Conservation (phyloP, 164 flowering plant genomes). For the Vitis rotundifolia region DNA sequence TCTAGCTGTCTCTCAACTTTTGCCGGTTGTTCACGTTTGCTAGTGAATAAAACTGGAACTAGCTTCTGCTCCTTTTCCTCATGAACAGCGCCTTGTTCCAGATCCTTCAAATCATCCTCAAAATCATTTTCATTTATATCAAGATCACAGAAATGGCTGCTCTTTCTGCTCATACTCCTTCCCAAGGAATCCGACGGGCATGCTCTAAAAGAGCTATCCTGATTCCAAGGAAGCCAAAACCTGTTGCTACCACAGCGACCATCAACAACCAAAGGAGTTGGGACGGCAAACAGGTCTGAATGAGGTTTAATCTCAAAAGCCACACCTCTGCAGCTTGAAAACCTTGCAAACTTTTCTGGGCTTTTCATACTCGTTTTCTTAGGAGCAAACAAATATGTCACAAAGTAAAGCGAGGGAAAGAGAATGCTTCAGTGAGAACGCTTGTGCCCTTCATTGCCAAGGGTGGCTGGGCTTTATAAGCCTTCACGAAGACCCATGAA, state of each 20-base stretch:
- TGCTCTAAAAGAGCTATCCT: slow-evolving; percentile 12
- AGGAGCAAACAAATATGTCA: too few relatives aligned
- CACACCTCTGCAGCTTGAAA: slow-evolving; percentile 5
- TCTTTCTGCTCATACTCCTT: slow-evolving; percentile 14
- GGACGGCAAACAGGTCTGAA: slow-evolving; percentile 1
- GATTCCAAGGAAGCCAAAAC: slow-evolving; percentile 16
- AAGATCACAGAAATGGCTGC: too few relatives aligned
- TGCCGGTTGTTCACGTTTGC: not conserved
- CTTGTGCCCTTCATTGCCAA: too few relatives aligned
- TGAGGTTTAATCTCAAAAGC: slow-evolving; percentile 1
- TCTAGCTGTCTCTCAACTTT: too few relatives aligned
- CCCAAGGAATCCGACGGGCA: slow-evolving; percentile 8
- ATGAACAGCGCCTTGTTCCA: not conserved
- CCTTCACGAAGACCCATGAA: too few relatives aligned
- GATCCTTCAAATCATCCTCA: slow-evolving; percentile 11
- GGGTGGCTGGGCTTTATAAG: too few relatives aligned
- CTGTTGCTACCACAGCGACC: slow-evolving; percentile 10
- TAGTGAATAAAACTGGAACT: not conserved
- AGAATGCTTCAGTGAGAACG: too few relatives aligned
- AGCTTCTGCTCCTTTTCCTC: slow-evolving; percentile 12
- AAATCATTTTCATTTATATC: slow-evolving; percentile 11
- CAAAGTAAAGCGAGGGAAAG: too few relatives aligned
- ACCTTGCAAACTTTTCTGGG: not conserved
- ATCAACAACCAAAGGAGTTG: not conserved
- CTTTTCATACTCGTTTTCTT: too few relatives aligned